phyloP scores from a whole-genome alignment of 1,284 basidiomycete species.

The Ceratobasidium papillatum region DNA sequence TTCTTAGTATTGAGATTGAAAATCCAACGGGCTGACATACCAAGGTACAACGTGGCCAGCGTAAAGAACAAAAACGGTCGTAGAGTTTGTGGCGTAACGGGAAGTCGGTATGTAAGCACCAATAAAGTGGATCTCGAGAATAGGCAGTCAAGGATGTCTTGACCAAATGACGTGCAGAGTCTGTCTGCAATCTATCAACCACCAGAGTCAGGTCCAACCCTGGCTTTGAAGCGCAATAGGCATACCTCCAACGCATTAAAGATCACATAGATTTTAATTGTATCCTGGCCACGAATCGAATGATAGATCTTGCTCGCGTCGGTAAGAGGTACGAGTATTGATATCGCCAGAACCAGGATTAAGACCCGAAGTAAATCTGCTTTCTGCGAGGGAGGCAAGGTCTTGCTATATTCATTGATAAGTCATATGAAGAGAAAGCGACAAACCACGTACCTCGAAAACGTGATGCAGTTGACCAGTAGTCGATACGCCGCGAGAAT shows the following conservation, averaged over 20 bases:
- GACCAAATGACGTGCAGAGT: slow-evolving; percentile 95
- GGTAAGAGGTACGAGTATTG: slow-evolving; percentile 82
- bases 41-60: slow-evolving; percentile 84
- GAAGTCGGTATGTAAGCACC: slow-evolving; percentile 68
- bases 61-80: slow-evolving; percentile 87
- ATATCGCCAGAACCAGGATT: slow-evolving; percentile 78
- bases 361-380: slow-evolving; percentile 87
- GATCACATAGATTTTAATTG: slow-evolving; percentile 98
- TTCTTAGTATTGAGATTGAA: slow-evolving; percentile 1
- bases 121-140: slow-evolving; percentile 93
- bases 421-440: neutral
- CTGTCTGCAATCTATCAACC: slow-evolving; percentile 86
- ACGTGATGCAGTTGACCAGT: slow-evolving; percentile 54
- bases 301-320: slow-evolving; percentile 99
- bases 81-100: slow-evolving; percentile 68
- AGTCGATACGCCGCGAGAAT: slow-evolving; percentile 71
- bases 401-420: slow-evolving; percentile 42
- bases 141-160: slow-evolving; percentile 95
- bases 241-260: slow-evolving; percentile 95
- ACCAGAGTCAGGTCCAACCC: neutral
- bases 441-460: slow-evolving; percentile 44
- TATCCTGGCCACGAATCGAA: slow-evolving; percentile 97
- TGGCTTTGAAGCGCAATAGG: neutral
- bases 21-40: slow-evolving; percentile 58
- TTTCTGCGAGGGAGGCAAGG: slow-evolving; percentile 86